Evolutionary conservation across 2,329 filamentous ascomycete genomes (phyloP).

Genomic region (Hypoxylon sp.): DNA sequence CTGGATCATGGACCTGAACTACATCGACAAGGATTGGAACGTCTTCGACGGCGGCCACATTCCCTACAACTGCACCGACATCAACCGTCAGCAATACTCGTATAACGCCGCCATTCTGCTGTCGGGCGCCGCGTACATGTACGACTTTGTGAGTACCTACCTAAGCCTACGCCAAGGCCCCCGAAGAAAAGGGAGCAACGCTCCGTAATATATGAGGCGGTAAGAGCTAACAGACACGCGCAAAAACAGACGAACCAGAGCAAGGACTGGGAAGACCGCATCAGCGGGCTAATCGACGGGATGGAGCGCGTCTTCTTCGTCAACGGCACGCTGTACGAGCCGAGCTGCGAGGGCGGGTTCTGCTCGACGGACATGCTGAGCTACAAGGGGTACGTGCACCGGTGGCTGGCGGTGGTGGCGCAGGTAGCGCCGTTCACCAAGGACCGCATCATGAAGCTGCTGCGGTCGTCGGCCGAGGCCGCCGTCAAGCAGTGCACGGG

Average conservation of each 20-base stretch:
- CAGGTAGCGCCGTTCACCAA: conserved; percentile 57
- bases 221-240: neutral
- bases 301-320: conserved; percentile 66
- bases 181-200: conserved; percentile 3
- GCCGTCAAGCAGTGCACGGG: conserved; percentile 58
- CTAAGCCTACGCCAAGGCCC: neutral
- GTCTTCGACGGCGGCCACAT: conserved; percentile 66
- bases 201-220: neutral
- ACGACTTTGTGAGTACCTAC: conserved; percentile 57
- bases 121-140: conserved; percentile 59
- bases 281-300: conserved; percentile 63
- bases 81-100: conserved; percentile 66
- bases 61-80: conserved; percentile 59
- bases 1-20: conserved; percentile 62
- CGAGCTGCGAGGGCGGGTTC: conserved; percentile 64
- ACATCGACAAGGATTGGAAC: conserved; percentile 62
- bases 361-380: conserved; percentile 70
- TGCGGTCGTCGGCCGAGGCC: conserved; percentile 57
- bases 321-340: conserved; percentile 66
- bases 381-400: conserved; percentile 72
- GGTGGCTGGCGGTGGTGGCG: conserved; percentile 62
- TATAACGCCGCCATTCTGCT: conserved; percentile 67
- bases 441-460: conserved; percentile 55
- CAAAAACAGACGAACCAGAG: conserved; percentile 49
- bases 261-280: conserved; percentile 62